A percentile compares a stretch with the other conserved stretches of the same genome.
These are phyloP conservation scores for Phytopythium cucurbitacearum DNA, from an alignment of 352 stramenopile genomes.

Conservation along the genomic window DNA sequence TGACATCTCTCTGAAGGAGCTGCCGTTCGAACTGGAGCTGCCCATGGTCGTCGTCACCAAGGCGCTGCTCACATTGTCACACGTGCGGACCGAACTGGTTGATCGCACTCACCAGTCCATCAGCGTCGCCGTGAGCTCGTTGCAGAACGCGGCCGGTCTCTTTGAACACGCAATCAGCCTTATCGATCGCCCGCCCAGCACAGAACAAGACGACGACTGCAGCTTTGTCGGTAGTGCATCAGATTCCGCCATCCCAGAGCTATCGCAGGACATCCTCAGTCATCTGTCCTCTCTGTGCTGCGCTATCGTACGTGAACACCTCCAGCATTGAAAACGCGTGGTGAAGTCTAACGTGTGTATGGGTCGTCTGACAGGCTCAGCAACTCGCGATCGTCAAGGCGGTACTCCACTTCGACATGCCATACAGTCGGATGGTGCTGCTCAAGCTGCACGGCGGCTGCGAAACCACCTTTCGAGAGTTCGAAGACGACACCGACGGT, in stretches of 20 bases:
- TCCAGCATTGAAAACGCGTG: too few relatives aligned
- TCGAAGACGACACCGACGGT: slow-evolving; percentile 8
- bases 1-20: slow-evolving; percentile 8
- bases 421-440: slow-evolving; percentile 22
- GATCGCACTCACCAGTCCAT: slow-evolving; percentile 4
- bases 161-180: too few relatives aligned
- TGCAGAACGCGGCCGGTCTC: too few relatives aligned
- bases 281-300: too few relatives aligned
- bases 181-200: too few relatives aligned
- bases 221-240: too few relatives aligned
- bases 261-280: too few relatives aligned
- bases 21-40: slow-evolving; percentile 27
- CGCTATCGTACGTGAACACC: too few relatives aligned
- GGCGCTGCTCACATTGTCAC: slow-evolving; percentile 18
- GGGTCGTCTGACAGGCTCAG: slow-evolving; percentile 16
- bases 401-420: slow-evolving; percentile 18
- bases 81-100: slow-evolving; percentile 4
- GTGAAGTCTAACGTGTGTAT: too few relatives aligned
- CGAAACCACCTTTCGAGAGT: slow-evolving; percentile 15
- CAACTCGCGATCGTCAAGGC: slow-evolving; percentile 39
- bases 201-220: too few relatives aligned
- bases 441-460: slow-evolving; percentile 34
- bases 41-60: slow-evolving; percentile 28
- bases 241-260: too few relatives aligned
- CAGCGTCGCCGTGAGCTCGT: slow-evolving; percentile 1